Evolutionary conservation across 208 protist species (phyloP).

Genomic region (Crithidia sp.): DNA sequence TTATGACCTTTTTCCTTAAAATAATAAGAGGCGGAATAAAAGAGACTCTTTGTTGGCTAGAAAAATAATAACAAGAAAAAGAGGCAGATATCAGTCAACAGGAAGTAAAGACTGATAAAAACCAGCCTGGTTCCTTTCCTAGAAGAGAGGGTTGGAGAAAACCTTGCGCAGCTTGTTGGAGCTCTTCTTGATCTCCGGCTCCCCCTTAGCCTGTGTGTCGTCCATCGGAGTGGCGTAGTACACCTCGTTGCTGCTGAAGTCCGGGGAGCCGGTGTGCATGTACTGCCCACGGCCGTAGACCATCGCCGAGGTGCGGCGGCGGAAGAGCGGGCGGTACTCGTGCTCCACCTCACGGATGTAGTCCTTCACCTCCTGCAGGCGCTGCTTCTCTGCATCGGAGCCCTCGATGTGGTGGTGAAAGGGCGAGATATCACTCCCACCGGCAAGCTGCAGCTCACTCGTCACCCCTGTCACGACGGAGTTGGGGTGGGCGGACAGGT

Average conservation of each 20-base stretch:
- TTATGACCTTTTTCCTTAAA: too few species aligned
- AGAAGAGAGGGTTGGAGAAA: slow-evolving; percentile 7
- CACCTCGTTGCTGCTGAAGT: not conserved
- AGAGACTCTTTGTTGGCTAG: too few species aligned
- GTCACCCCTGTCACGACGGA: slow-evolving; percentile 26
- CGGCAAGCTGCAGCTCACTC: slow-evolving; percentile 22
- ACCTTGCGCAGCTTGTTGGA: not conserved
- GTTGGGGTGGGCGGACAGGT: slow-evolving; percentile 25
- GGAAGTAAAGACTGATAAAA: not conserved
- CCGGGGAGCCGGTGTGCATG: slow-evolving; percentile 3
- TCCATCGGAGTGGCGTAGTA: slow-evolving; percentile 1
- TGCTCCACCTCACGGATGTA: slow-evolving; percentile 29
- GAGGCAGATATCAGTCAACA: not conserved
- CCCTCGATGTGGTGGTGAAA: slow-evolving; percentile 5
- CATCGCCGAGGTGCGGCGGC: slow-evolving; percentile 19
- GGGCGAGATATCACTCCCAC: not conserved
- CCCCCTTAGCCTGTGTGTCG: not conserved
- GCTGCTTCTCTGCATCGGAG: slow-evolving; percentile 28
- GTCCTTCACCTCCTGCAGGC: slow-evolving; percentile 30
- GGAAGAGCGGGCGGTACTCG: slow-evolving; percentile 34
- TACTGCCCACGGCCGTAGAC: slow-evolving; percentile 35
- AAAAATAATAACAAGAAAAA: not conserved
- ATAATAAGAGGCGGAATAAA: too few species aligned
- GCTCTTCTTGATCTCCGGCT: not conserved
- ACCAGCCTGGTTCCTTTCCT: not conserved